Evolutionary conservation across 345 rosid genomes (phyloP).

Genomic region (Nephelium lappaceum): DNA sequence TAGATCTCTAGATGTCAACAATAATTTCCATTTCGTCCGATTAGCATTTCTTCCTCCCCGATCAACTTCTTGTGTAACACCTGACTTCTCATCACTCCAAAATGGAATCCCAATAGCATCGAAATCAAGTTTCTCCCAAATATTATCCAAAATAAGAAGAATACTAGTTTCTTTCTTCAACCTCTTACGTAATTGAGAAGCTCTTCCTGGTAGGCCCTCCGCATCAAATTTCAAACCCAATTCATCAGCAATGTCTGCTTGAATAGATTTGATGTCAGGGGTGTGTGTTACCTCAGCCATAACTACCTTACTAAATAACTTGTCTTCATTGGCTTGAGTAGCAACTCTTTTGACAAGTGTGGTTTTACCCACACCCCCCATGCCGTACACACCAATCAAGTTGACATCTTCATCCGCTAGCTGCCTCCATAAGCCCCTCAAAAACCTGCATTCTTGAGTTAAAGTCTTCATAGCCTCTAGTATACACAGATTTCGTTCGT

Average conservation of each 20-base stretch:
- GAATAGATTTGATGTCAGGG: constrained; percentile 1
- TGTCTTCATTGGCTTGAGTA: not conserved
- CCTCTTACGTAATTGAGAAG: not conserved
- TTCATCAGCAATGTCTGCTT: not conserved
- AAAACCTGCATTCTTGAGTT: not conserved
- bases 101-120: not conserved
- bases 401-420: not conserved
- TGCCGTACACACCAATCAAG: constrained; percentile 24
- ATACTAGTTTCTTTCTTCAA: constrained; percentile 11
- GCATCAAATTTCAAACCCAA: constrained; percentile 5
- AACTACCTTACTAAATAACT: not conserved
- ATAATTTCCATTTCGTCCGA: constrained; percentile 18
- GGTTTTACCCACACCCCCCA: constrained; percentile 28
- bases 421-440: not conserved
- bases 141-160: not conserved
- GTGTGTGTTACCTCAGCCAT: not conserved
- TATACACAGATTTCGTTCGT: not conserved
- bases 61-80: not conserved
- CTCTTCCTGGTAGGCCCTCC: not conserved
- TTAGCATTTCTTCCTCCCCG: not conserved
- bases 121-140: not conserved
- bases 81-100: not conserved
- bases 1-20: constrained; percentile 25
- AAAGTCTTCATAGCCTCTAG: not conserved
- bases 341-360: constrained; percentile 17